Evolutionary conservation across 1,284 basidiomycete genomes (phyloP).

Genomic region (Sporisorium scitamineum): DNA sequence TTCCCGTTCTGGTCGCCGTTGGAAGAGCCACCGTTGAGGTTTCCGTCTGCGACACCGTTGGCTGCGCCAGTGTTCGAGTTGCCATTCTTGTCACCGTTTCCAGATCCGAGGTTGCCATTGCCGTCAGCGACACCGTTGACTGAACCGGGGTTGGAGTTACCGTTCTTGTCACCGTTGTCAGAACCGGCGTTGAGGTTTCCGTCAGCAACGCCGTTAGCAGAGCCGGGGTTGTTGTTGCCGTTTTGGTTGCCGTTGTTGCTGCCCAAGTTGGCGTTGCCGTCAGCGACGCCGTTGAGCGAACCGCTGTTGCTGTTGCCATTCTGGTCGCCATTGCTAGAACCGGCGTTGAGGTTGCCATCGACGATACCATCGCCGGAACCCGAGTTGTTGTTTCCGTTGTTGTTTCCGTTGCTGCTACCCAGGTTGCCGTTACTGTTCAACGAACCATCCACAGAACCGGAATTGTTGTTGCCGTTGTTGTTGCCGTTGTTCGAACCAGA

Average conservation of each 20-base stretch:
- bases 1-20: constrained; percentile 27
- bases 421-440: constrained; percentile 17
- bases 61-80: constrained; percentile 12
- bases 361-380: constrained; percentile 5
- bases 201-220: constrained; percentile 11
- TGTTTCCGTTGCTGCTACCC: constrained; percentile 27
- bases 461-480: constrained; percentile 23
- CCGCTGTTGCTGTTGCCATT: constrained; percentile 20
- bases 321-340: constrained; percentile 15
- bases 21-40: constrained; percentile 16
- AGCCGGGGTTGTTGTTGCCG: constrained; percentile 23
- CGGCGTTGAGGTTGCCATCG: constrained; percentile 19
- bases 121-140: constrained; percentile 14
- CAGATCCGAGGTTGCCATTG: constrained; percentile 13
- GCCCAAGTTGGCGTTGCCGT: constrained; percentile 16
- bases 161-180: constrained; percentile 25
- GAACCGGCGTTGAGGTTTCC: constrained; percentile 23
- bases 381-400: constrained; percentile 23
- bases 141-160: constrained; percentile 21
- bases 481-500: constrained; percentile 16
- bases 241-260: constrained; percentile 5
- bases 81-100: constrained; percentile 25
- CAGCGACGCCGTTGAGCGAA: not conserved
- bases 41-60: constrained; percentile 22
- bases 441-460: constrained; percentile 16